Evolutionary conservation across 345 rosid genomes (phyloP).

Genomic region (Triadica sebifera): DNA sequence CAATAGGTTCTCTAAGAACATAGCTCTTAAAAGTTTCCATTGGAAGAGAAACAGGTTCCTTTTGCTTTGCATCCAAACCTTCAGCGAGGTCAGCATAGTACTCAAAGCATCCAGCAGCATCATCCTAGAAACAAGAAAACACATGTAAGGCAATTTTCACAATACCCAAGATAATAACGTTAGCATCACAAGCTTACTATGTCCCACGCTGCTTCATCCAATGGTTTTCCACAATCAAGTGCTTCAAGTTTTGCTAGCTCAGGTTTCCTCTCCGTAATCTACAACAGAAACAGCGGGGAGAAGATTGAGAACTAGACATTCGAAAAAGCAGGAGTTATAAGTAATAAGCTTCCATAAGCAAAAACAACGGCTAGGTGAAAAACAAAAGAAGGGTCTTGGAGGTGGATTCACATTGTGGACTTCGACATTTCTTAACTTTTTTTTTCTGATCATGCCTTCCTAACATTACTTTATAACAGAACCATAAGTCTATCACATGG

Average conservation of each 20-base stretch:
- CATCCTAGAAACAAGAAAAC: conserved; percentile 65
- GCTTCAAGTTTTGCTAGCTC: conserved; percentile 82
- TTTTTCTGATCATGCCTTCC: conserved; percentile 2
- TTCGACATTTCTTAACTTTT: not conserved
- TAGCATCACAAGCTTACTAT: conserved; percentile 45
- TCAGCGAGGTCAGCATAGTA: conserved; percentile 96
- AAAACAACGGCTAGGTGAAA: no score
- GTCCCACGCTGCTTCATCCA: conserved; percentile 93
- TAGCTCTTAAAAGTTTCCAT: conserved; percentile 72
- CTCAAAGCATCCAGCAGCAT: conserved; percentile 95
- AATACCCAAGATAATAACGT: not conserved
- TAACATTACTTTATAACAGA: not conserved
- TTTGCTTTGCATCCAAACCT: conserved; percentile 86
- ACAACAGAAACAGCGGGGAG: conserved; percentile 15
- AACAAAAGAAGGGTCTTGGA: no score
- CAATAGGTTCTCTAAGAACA: conserved; percentile 85
- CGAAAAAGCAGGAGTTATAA: not conserved
- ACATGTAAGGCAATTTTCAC: conserved; percentile 16
- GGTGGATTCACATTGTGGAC: no score
- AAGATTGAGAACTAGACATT: not conserved
- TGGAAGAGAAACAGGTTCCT: conserved; percentile 82
- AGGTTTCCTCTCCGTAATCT: conserved; percentile 81
- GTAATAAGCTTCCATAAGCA: no score
- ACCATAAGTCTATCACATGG: not conserved
- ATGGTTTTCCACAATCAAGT: conserved; percentile 87